phyloP scores from a whole-genome alignment of 163 green algal genomes.

The Prototheca cutis region DNA sequence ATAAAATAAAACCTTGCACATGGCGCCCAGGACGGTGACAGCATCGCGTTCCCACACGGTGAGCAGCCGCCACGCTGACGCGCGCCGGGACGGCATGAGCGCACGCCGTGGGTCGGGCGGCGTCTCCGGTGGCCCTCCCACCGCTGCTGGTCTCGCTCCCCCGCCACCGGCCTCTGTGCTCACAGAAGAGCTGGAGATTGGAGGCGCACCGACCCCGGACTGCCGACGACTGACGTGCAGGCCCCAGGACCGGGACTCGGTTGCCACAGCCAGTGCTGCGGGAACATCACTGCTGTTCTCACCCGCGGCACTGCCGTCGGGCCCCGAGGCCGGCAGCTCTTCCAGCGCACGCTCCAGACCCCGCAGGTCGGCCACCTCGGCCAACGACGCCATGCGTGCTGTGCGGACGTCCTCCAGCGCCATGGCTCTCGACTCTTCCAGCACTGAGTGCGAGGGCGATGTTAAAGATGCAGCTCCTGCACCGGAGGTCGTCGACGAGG shows the following conservation, averaged over 20 bases:
- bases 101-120: conserved; percentile 29
- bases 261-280: too few species aligned
- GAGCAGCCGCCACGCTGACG: conserved; percentile 33
- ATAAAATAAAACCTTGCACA: too few species aligned
- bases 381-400: conserved; percentile 63
- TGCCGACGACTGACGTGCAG: too few species aligned
- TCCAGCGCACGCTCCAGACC: conserved; percentile 56
- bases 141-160: neutral
- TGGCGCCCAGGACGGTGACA: conserved; percentile 50
- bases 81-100: conserved; percentile 30
- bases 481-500: too few species aligned
- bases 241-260: too few species aligned
- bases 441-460: too few species aligned
- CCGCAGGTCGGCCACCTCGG: conserved; percentile 66
- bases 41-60: conserved; percentile 64
- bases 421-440: neutral
- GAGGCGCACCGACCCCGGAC: too few species aligned
- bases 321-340: neutral
- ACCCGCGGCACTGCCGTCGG: neutral
- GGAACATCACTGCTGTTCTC: neutral
- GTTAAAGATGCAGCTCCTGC: too few species aligned
- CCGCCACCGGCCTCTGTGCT: neutral
- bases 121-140: conserved; percentile 8
- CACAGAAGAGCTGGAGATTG: too few species aligned
- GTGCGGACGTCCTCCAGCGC: conserved; percentile 32